Base-by-base conservation (phyloP, 306 rosid species). In the Hippophae rhamnoides region DNA sequence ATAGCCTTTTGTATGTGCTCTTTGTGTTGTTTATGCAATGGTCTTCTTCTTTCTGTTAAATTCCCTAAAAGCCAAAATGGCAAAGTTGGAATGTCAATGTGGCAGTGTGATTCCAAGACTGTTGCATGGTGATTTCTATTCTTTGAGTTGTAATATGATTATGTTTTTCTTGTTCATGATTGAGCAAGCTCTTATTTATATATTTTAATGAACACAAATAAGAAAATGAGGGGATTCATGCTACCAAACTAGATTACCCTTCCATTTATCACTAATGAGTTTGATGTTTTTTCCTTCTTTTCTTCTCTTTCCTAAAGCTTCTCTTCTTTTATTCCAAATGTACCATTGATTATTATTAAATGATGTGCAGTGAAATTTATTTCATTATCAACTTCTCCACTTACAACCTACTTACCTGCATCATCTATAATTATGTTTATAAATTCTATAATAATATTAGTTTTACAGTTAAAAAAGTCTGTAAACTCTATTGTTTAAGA, bases 51-150 rank as follows among this genome's bases (percentile, higher is more conserved):
- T 78, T 52, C 74, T 88, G 96, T 71, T 85, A 73, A 80, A 72
- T 66, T 73, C 75, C 38, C 80, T 88, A 66, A 85, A 68, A 64
- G 69, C 72, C 74, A 84, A 82, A 74, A 69, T 90, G 67, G 78
- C 78, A 48, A 79, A 61, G 69, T 61, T 84, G 78, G 85, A 84
- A 72, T 72, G 80, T 55, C 63, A 57, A 68, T 54, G 61, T 62
- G 56, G 64, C 66, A 66, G 46, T 56, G 23, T 66, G 41, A 62
- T 59, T 64, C 76, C 56, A 54, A 74, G 69, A 41, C 61, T 67
- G 56, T 69, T 69, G 72, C 78, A 79, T 76, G 95, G 90, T 86
- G 58, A 72, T 62, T 57, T 13, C 60, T 60, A 54, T 58, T 67
- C 56, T 60, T 67, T 54, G n/a, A 66, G 41, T 47, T 23, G 7